Evolutionary conservation across 2,329 filamentous ascomycete species (phyloP).

Genomic region (Xylaria sp.): DNA sequence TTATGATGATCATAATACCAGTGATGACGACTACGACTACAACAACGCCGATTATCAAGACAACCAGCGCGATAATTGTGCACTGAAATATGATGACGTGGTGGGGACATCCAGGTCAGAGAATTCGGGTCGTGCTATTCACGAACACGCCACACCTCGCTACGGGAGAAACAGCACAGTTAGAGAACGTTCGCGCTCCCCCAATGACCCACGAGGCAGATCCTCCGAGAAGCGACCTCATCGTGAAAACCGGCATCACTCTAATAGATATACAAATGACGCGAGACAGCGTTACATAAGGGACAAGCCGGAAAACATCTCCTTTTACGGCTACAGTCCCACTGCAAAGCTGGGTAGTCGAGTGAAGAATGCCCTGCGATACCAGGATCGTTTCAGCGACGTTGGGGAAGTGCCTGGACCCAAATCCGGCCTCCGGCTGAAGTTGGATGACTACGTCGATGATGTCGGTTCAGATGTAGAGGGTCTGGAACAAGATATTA

Average conservation of each 20-base stretch:
- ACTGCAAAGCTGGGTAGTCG: neutral
- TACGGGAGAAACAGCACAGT: neutral
- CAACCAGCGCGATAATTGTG: neutral
- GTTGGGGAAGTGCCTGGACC: constrained; percentile 26
- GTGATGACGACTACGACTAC: neutral
- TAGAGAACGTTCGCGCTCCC: constrained; percentile 13
- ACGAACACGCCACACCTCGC: neutral
- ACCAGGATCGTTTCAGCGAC: constrained; percentile 27
- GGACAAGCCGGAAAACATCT: constrained; percentile 17
- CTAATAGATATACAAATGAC: neutral
- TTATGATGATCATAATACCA: neutral
- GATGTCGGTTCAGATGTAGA: constrained; percentile 3
- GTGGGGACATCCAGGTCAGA: neutral
- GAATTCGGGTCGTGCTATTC: neutral
- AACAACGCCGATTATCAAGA: neutral
- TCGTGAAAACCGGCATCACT: constrained; percentile 1
- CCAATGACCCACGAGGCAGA: neutral
- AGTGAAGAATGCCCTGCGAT: constrained; percentile 11
- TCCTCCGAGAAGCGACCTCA: neutral
- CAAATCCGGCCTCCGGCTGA: constrained; percentile 20
- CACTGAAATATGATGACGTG: neutral
- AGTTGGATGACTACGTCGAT: constrained; percentile 21
- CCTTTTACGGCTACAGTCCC: constrained; percentile 21
- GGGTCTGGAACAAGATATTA: constrained; percentile 10
- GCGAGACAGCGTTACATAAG: constrained; percentile 19